Evolutionary conservation across 2,329 filamentous ascomycete genomes (phyloP), one percentile per base, ranked within the genome.

Genomic region (Venturia nashicola): DNA sequence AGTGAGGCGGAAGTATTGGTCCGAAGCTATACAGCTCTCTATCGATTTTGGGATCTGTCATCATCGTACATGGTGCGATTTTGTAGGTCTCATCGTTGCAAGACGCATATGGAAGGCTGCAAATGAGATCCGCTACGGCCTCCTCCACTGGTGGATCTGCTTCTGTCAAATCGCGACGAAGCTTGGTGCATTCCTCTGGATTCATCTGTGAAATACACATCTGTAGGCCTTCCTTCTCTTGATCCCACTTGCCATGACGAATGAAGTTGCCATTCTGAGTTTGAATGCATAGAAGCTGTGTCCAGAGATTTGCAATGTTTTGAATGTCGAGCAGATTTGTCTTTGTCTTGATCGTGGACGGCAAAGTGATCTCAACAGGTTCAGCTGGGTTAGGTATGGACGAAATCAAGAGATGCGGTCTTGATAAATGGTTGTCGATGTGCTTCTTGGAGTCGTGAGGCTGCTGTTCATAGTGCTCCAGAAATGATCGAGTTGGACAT

Each of bases 181-280:
- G 16, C 18, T 36, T 11, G 27, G 16, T 36, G 32, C 27, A 57
- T 57, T 57, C 51, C 5, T 57, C 14, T 18, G 32, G 2, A 36
- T 14, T 36, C 51, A 57, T 36, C 14, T 57, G 51, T 6, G 51
- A 57, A 36, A 57, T 57, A 18, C 51, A 57, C 14, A 57, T 57
- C 18, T 34, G 5, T 11, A 32, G 51, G n/a, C 51, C 51, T 36
- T 57, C 51, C 27, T 57, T 36, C 27, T 18, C 51, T n/a, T n/a
- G 51, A 57, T 32, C 32, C 51, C 27, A 57, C 4, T 12, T n/a
- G 11, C n/a, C 51, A 57, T 36, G 32, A 36, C 51, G 51, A 8
- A 57, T 57, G 51, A 57, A 57, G 32, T 57, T 57, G 16, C 51
- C 51, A 57, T 57, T 57, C 16, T 36, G 51, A 36, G 51, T 57